A percentile compares a stretch with the other conserved stretches of the same genome.
Conservation (phyloP, 1,139 yeast genomes). For the Starmera stellimalicola region DNA sequence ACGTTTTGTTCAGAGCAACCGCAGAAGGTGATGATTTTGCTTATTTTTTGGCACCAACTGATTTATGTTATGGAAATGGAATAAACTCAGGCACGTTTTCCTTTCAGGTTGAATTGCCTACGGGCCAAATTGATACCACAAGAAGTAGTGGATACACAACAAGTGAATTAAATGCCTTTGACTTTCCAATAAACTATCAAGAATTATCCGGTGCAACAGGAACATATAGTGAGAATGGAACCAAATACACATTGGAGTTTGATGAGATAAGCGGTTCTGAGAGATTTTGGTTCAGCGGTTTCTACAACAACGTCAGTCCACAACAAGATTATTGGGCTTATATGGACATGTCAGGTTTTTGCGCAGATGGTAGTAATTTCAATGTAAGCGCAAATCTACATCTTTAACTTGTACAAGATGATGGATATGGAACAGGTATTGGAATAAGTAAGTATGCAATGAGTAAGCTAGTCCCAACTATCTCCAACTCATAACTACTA, state of each 20-base stretch:
- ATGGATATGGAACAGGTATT: neutral
- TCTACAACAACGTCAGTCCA: conserved; percentile 1
- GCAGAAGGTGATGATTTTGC: conserved; percentile 10
- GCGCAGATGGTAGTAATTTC: neutral
- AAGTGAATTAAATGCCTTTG: neutral
- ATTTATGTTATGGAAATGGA: conserved; percentile 3
- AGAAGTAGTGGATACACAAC: neutral
- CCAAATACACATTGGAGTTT: conserved; percentile 1
- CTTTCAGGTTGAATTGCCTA: neutral
- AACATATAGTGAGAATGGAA: neutral
- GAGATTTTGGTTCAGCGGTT: conserved; percentile 7
- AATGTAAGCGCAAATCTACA: neutral
- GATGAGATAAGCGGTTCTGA: conserved; percentile 5
- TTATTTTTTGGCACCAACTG: conserved; percentile 5
- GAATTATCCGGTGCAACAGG: neutral
- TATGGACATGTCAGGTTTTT: neutral
- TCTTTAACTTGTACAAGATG: neutral
- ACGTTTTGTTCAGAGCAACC: conserved; percentile 9
- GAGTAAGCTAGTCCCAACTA: too few relatives aligned
- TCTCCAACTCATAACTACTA: too few relatives aligned
- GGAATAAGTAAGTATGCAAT: too few relatives aligned
- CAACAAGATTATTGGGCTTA: neutral
- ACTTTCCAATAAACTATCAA: neutral
- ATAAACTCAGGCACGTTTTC: conserved; percentile 7
- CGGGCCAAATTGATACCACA: neutral